Evolutionary conservation across 257 asterid species (phyloP).

Genomic region (Solanum boliviense): DNA sequence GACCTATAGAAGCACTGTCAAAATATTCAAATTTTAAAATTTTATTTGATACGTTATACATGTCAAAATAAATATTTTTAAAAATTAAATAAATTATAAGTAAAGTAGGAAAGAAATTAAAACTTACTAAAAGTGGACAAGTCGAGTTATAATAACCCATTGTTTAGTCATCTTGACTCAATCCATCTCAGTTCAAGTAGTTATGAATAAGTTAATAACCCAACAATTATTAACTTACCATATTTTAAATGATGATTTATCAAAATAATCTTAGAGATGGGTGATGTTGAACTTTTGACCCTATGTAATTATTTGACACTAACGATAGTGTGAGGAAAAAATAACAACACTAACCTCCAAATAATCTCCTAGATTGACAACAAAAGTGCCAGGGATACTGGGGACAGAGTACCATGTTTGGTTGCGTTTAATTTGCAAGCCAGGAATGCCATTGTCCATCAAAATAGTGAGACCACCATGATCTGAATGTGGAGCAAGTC

Average conservation of each 20-base stretch:
- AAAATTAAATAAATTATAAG: neutral
- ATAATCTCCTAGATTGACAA: conserved; percentile 52
- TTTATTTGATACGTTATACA: too few species aligned
- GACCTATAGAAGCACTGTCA: neutral
- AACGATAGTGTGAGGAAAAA: neutral
- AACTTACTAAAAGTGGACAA: neutral
- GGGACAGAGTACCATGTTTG: conserved; percentile 28
- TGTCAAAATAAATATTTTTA: too few species aligned
- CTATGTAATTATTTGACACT: neutral
- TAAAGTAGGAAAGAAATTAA: neutral
- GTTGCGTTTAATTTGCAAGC: conserved; percentile 43
- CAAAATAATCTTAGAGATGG: too few species aligned
- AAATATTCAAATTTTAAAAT: neutral
- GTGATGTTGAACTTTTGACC: neutral
- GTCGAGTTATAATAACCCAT: neutral
- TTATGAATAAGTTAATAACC: neutral
- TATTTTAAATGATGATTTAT: too few species aligned
- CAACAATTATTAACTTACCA: too few species aligned
- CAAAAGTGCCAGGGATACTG: conserved; percentile 31
- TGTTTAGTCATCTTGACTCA: neutral
- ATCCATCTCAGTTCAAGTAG: neutral
- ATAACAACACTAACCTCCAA: conserved; percentile 30
- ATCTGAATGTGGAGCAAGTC: conserved; percentile 52
- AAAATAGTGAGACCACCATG: conserved; percentile 49
- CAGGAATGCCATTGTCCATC: conserved; percentile 45